Evolutionary conservation across 1,139 yeast genomes (phyloP).

Genomic region (Hyphopichia burtonii): DNA sequence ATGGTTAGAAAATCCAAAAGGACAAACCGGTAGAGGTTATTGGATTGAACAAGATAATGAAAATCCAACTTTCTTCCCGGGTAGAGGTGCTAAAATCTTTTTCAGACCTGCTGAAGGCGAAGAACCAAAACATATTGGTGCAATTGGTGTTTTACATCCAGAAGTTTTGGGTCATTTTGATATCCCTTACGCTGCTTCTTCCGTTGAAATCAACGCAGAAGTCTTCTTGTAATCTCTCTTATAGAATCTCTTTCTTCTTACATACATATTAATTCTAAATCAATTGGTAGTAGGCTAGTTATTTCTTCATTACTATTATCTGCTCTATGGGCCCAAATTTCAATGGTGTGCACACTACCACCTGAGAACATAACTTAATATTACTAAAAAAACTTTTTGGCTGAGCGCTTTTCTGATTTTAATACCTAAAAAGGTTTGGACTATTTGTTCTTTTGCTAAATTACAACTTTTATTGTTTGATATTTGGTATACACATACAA

Average conservation of each 20-base stretch:
- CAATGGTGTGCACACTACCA: too few species aligned
- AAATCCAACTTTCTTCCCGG: slow-evolving; percentile 85
- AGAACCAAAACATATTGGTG: slow-evolving; percentile 64
- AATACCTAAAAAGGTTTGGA: neutral
- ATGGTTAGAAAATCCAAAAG: slow-evolving; percentile 64
- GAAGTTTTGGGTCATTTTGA: slow-evolving; percentile 85
- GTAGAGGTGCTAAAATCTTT: slow-evolving; percentile 89
- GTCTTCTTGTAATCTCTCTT: slow-evolving; percentile 48
- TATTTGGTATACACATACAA: neutral
- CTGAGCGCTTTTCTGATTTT: neutral
- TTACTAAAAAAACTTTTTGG: neutral
- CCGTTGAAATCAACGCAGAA: slow-evolving; percentile 88
- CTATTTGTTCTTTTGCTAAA: neutral
- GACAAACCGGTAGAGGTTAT: slow-evolving; percentile 67
- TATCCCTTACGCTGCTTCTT: slow-evolving; percentile 88
- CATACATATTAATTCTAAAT: neutral
- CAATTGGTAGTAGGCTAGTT: too few species aligned
- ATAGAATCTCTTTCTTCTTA: neutral
- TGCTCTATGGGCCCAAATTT: too few species aligned
- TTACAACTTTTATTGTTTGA: neutral
- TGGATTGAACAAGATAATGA: slow-evolving; percentile 76
- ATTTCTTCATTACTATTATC: too few species aligned
- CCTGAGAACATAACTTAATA: too few species aligned
- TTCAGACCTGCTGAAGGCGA: slow-evolving; percentile 66
- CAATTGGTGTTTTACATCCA: slow-evolving; percentile 94